Conservation (phyloP, 176 grass and related monocot species). For the Aechmea fasciata region DNA sequence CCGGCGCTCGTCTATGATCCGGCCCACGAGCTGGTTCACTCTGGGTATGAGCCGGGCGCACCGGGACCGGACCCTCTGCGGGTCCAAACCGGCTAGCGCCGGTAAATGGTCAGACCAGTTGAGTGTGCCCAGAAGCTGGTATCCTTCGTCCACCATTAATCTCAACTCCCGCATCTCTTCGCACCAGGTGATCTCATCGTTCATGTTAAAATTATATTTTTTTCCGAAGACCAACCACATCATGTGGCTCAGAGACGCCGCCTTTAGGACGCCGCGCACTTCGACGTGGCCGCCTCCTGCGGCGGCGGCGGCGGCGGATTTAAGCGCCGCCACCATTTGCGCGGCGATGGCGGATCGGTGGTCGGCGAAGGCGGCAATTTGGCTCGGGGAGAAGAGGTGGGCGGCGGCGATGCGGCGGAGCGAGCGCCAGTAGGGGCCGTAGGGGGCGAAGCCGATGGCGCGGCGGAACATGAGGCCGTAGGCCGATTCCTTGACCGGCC, state of each 20-base stretch:
- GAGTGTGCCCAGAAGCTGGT: conserved; percentile 51
- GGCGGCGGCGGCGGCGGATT: too few species aligned
- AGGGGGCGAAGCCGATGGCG: conserved; percentile 76
- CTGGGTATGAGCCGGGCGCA: conserved; percentile 46
- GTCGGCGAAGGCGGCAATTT: conserved; percentile 36
- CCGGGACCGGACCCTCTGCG: conserved; percentile 36
- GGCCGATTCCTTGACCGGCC: conserved; percentile 65
- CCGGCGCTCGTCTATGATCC: conserved; percentile 63
- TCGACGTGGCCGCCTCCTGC: neutral
- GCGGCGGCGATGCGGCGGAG: conserved; percentile 54
- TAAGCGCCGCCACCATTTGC: conserved; percentile 43
- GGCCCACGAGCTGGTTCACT: conserved; percentile 47
- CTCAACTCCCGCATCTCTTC: conserved; percentile 50
- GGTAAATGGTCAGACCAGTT: conserved; percentile 87
- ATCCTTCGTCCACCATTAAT: conserved; percentile 61
- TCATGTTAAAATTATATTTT: conserved; percentile 28
- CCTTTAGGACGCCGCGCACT: conserved; percentile 43
- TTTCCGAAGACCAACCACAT: conserved; percentile 70
- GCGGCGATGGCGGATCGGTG: conserved; percentile 42
- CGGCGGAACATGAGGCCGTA: conserved; percentile 73
- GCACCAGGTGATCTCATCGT: neutral
- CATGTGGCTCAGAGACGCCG: conserved; percentile 55
- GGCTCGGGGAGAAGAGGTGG: conserved; percentile 66
- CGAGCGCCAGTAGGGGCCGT: conserved; percentile 64
- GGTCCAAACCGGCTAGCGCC: conserved; percentile 37